A percentile compares a stretch with the other conserved stretches of the same genome.
These are phyloP conservation scores for Phlebiopsis gigantea DNA, from an alignment of 768 basidiomycete species.

Conservation along the genomic window DNA sequence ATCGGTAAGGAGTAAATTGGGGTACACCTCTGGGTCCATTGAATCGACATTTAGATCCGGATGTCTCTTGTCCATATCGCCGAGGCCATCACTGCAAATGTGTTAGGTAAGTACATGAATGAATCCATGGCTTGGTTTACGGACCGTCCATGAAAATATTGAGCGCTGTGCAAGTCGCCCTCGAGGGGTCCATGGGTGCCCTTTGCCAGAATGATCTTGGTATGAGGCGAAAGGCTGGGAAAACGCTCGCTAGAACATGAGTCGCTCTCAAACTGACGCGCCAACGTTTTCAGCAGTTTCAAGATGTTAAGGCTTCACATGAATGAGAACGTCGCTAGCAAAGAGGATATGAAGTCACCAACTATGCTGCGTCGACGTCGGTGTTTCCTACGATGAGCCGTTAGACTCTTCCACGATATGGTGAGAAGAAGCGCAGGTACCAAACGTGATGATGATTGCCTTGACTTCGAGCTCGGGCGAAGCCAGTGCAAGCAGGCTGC, in stretches of 20 bases:
- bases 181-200: conserved; percentile 65
- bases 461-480: conserved; percentile 82
- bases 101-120: not conserved
- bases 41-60: conserved; percentile 49
- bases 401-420: not conserved
- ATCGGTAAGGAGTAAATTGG: conserved; percentile 42
- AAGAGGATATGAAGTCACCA: conserved; percentile 25
- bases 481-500: conserved; percentile 69
- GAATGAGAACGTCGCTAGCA: not conserved
- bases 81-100: conserved; percentile 58
- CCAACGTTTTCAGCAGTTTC: conserved; percentile 68
- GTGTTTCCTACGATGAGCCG: conserved; percentile 57
- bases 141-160: conserved; percentile 82
- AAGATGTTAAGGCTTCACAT: conserved; percentile 58
- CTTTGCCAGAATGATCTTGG: conserved; percentile 56
- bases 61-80: conserved; percentile 54
- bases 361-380: conserved; percentile 58
- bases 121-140: conserved; percentile 10
- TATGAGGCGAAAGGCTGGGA: conserved; percentile 47
- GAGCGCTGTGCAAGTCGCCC: conserved; percentile 68
- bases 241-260: conserved; percentile 55
- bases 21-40: conserved; percentile 18
- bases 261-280: conserved; percentile 47
- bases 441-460: conserved; percentile 72
- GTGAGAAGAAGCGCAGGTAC: conserved; percentile 32